Evolutionary conservation across 1,284 basidiomycete genomes (phyloP).

Genomic region (Irpex rosettiformis): DNA sequence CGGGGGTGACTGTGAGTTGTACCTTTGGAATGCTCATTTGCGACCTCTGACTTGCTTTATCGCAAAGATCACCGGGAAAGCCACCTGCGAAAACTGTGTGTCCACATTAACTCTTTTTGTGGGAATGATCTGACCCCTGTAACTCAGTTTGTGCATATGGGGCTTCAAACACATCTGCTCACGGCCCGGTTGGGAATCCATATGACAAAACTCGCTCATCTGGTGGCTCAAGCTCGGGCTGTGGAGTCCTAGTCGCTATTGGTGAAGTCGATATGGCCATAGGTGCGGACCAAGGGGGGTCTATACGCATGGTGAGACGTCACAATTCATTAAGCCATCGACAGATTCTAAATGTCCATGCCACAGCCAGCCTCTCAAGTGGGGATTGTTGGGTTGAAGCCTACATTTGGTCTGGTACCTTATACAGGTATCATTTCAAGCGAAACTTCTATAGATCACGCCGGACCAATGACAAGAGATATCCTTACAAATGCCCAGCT

Average conservation of each 20-base stretch:
- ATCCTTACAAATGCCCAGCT: slow-evolving; percentile 42
- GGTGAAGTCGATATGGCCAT: slow-evolving; percentile 44
- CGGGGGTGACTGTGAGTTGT: slow-evolving; percentile 33
- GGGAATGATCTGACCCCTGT: not conserved
- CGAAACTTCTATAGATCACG: slow-evolving; percentile 39
- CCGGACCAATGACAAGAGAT: slow-evolving; percentile 35
- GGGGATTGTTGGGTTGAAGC: slow-evolving; percentile 47
- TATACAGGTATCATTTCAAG: slow-evolving; percentile 44
- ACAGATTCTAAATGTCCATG: not conserved
- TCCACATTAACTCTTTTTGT: not conserved
- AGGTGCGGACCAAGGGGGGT: slow-evolving; percentile 46
- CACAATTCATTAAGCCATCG: not conserved
- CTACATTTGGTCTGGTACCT: slow-evolving; percentile 46
- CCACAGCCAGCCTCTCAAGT: slow-evolving; percentile 37
- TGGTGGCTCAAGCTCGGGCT: slow-evolving; percentile 44
- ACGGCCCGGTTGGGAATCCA: slow-evolving; percentile 41
- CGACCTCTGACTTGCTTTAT: not conserved
- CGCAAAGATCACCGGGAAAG: slow-evolving; percentile 36
- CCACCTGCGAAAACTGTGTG: slow-evolving; percentile 36
- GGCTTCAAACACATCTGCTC: slow-evolving; percentile 35
- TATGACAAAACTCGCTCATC: slow-evolving; percentile 40
- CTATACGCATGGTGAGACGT: slow-evolving; percentile 34
- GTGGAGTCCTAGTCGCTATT: slow-evolving; percentile 38
- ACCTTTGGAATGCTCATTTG: not conserved
- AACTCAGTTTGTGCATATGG: slow-evolving; percentile 32